Evolutionary conservation across 2,329 filamentous ascomycete species (phyloP), one percentile per base, ranked within the genome.

Genomic region (Bimuria novae-zelandiae): DNA sequence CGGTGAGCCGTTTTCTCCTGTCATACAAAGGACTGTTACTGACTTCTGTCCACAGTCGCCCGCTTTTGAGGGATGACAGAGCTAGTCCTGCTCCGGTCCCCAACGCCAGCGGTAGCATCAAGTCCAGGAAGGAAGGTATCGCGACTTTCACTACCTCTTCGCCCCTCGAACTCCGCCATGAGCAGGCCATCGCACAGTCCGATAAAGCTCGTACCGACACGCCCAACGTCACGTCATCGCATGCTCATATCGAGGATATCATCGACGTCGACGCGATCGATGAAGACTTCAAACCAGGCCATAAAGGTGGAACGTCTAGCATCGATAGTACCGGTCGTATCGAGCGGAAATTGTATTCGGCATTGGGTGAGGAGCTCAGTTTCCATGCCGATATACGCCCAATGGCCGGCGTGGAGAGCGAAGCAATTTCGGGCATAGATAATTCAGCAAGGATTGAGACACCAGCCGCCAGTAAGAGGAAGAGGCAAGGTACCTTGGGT

Each of bases 281-380:
- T 19, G 27, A 29, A 16, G n/a, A 30, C 7, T 63, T 60, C 46
- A 56, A 62, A n/a, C 53, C 61, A 10, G 54, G 51, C 10, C 69
- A 70, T 48, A 65, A 62, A 23, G 49, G 60, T 21, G 58, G 57
- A 1, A 61, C 63, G 52, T 65, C 63, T n/a, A 68, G 64, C 49
- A 57, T 69, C 25, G 68, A 69, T 32, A 69, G 67, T 43, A 68
- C 65, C 0, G 57, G 49, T 4, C 62, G 62, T 16, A 42, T 72
- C 0, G 69, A 72, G 59, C 51, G 56, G 33, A 58, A 68, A 33
- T 52, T 71, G 2, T 71, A 59, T 45, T 68, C 61, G 55, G 69
- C 70, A 12, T 49, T 73, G 6, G 69, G 69, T 1, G 69, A 70
- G 4, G 68, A 69, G 35, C 49, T 71, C 3, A 59, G 57, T 25